These are phyloP conservation scores for Alternaria gaisen DNA, from an alignment of 2,329 filamentous ascomycete species.

Conservation along the genomic window DNA sequence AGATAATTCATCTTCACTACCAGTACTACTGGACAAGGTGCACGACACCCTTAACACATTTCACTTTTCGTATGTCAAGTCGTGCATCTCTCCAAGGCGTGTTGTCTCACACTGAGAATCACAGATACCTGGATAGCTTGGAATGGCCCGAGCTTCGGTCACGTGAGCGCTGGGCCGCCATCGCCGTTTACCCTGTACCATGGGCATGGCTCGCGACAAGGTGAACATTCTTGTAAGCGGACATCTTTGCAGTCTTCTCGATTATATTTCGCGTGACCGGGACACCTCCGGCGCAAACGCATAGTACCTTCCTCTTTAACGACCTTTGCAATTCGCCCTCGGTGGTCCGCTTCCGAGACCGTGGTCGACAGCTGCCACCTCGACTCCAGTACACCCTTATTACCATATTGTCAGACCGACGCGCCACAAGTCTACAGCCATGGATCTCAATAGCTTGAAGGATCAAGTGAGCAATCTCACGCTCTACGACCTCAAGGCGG, in stretches of 20 bases:
- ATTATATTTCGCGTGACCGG: background rate
- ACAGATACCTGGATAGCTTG: background rate
- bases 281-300: background rate
- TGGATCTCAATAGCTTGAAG: slow-evolving; percentile 88
- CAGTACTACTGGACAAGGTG: fast-evolving
- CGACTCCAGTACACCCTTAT: slow-evolving; percentile 10
- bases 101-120: background rate
- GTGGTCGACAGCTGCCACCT: slow-evolving; percentile 17
- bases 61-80: background rate
- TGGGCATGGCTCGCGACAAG: background rate
- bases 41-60: background rate
- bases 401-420: slow-evolving; percentile 4
- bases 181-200: background rate
- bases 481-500: slow-evolving; percentile 93
- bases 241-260: background rate
- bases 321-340: slow-evolving; percentile 10
- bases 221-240: background rate
- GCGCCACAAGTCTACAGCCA: slow-evolving; percentile 54
- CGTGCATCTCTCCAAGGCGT: background rate
- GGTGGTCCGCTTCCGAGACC: slow-evolving; percentile 20
- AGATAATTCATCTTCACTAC: background rate
- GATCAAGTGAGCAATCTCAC: slow-evolving; percentile 90
- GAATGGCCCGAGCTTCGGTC: slow-evolving; percentile 6
- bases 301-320: too few species aligned
- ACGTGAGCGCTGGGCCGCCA: slow-evolving; percentile 4